These are phyloP conservation scores for Macroventuria anomochaeta DNA, from an alignment of 2,329 filamentous ascomycete genomes.

Conservation along the genomic window DNA sequence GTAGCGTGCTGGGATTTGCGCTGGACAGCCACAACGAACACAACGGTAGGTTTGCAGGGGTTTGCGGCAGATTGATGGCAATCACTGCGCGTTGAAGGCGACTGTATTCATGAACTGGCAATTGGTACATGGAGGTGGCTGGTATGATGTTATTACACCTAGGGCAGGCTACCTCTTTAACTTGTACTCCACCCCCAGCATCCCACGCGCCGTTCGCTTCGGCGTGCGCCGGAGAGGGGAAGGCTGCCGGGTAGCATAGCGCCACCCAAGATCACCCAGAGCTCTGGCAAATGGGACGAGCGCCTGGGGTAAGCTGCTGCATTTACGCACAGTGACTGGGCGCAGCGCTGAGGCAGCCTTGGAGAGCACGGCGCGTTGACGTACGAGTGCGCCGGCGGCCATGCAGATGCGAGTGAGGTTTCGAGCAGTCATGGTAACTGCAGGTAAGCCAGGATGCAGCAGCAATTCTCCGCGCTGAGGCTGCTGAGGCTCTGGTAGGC, in stretches of 20 bases:
- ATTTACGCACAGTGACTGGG: conserved; percentile 21
- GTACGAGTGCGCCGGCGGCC: conserved; percentile 14
- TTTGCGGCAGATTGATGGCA: background rate
- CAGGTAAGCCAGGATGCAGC: conserved; percentile 1
- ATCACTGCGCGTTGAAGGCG: background rate
- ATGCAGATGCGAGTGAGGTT: background rate
- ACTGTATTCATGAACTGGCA: background rate
- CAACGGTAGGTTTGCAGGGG: conserved; percentile 2
- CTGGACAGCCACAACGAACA: background rate
- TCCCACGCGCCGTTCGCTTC: conserved; percentile 11
- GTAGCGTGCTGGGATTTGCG: conserved; percentile 15
- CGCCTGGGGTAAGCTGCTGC: conserved; percentile 22
- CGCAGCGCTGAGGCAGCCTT: conserved; percentile 16
- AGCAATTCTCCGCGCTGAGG: background rate
- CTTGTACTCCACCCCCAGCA: background rate
- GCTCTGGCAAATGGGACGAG: conserved; percentile 24
- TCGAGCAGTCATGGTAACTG: conserved; percentile 2
- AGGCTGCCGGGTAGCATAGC: conserved; percentile 12
- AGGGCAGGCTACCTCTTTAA: conserved; percentile 4
- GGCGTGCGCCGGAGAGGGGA: conserved; percentile 18
- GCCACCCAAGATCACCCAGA: conserved; percentile 16
- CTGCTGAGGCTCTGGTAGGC: conserved; percentile 9
- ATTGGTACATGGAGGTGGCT: background rate
- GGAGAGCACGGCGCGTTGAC: conserved; percentile 5
- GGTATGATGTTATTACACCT: background rate